A percentile compares a stretch with the other conserved stretches of the same genome.
Evolutionary conservation across 805 yeast species (phyloP).

Genomic region (Hanseniaspora mollemarum): DNA sequence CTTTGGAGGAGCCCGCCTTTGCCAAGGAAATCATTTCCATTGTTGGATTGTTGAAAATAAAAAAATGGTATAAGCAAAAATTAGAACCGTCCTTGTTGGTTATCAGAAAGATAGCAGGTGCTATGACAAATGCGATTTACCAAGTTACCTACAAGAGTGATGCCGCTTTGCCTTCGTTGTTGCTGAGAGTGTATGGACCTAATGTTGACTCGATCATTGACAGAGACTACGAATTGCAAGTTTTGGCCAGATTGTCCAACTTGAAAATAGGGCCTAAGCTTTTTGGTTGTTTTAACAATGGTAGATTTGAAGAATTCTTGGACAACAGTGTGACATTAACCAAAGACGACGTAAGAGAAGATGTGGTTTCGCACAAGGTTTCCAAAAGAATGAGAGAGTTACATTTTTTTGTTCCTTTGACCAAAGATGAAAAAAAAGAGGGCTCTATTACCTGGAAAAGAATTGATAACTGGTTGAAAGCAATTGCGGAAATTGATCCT

Average conservation of each 20-base stretch:
- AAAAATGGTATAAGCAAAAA: conserved; percentile 55
- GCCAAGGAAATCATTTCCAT: conserved; percentile 66
- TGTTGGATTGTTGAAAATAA: conserved; percentile 50
- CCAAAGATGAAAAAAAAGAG: conserved; percentile 40
- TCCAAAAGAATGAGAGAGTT: conserved; percentile 95
- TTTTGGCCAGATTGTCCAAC: conserved; percentile 59
- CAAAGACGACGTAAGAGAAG: conserved; percentile 59
- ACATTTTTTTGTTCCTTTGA: conserved; percentile 65
- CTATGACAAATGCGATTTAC: conserved; percentile 83
- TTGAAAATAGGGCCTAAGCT: conserved; percentile 79
- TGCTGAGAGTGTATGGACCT: conserved; percentile 79
- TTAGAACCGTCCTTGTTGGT: conserved; percentile 36
- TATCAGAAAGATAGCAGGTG: conserved; percentile 71
- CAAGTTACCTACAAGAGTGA: conserved; percentile 43
- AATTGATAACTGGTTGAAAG: conserved; percentile 58
- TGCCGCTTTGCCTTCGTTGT: conserved; percentile 47
- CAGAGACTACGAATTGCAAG: conserved; percentile 64
- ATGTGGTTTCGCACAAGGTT: conserved; percentile 66
- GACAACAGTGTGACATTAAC: conserved; percentile 71
- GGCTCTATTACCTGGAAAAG: conserved; percentile 64
- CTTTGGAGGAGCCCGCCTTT: conserved; percentile 73
- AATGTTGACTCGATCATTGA: conserved; percentile 79
- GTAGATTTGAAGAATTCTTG: conserved; percentile 86
- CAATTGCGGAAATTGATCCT: conserved; percentile 32
- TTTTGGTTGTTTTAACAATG: conserved; percentile 82